phyloP scores from a whole-genome alignment of 305 asterid genomes.

The Ilex paraguariensis region DNA sequence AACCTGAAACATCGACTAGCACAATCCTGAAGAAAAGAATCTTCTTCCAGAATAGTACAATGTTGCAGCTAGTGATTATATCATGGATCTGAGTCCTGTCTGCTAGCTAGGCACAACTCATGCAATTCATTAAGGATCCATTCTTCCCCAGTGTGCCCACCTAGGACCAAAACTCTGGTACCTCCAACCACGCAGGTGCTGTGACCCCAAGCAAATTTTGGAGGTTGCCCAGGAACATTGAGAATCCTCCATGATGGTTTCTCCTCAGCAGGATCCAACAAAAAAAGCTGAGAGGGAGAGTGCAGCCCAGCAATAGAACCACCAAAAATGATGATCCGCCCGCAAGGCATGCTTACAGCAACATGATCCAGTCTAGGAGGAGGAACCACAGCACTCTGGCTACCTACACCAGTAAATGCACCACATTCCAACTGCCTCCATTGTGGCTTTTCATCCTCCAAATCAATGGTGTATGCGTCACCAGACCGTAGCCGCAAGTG shows the following conservation, averaged over 20 bases:
- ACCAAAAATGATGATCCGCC: constrained; percentile 79
- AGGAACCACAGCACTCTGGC: constrained; percentile 69
- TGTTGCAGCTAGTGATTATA: neutral
- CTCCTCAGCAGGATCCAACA: constrained; percentile 82
- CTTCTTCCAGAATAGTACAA: neutral
- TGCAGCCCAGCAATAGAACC: constrained; percentile 90
- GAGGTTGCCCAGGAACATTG: constrained; percentile 83
- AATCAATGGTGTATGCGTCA: constrained; percentile 77
- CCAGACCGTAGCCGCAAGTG: constrained; percentile 84
- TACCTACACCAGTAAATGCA: constrained; percentile 52
- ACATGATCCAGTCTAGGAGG: constrained; percentile 93
- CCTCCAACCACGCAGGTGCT: constrained; percentile 91
- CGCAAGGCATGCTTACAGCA: constrained; percentile 92
- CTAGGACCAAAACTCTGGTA: constrained; percentile 83
- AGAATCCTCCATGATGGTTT: constrained; percentile 88
- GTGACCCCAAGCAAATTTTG: constrained; percentile 95
- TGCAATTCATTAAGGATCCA: constrained; percentile 85
- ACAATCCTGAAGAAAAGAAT: too few species aligned
- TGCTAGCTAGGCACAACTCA: constrained; percentile 81
- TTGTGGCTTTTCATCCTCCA: constrained; percentile 62
- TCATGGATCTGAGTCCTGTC: constrained; percentile 65
- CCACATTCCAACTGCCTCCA: constrained; percentile 88
- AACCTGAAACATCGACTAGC: too few species aligned
- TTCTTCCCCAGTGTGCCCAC: constrained; percentile 93
- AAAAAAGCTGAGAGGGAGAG: constrained; percentile 83